Percentiles rank a stretch among this genome's conserved stretches.
phyloP scores from a whole-genome alignment of 192 early-diverging fungal species.

The Entophlyctis helioformis region DNA sequence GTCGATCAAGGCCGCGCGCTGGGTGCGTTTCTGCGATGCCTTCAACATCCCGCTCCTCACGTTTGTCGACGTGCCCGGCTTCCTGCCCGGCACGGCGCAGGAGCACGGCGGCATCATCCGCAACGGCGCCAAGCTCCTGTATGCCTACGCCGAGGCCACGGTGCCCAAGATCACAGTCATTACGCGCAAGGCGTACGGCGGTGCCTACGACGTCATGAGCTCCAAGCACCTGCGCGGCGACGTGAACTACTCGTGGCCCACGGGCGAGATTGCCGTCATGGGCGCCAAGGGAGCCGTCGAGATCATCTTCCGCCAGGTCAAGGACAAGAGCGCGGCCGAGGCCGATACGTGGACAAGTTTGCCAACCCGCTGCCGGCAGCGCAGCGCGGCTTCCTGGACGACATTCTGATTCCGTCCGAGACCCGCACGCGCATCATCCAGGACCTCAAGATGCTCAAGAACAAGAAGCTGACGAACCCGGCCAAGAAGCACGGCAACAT shows the following conservation, averaged over 20 bases:
- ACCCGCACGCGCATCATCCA: constrained; percentile 79
- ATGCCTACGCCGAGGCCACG: constrained; percentile 93
- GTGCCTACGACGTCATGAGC: constrained; percentile 93
- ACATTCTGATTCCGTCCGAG: constrained; percentile 42
- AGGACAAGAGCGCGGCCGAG: constrained; percentile 57
- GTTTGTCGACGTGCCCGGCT: constrained; percentile 94
- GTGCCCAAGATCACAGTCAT: constrained; percentile 94
- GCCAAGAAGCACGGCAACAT: constrained; percentile 93
- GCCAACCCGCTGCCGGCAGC: constrained; percentile 91
- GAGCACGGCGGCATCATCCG: constrained; percentile 95
- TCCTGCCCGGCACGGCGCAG: constrained; percentile 86
- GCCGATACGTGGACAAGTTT: constrained; percentile 84
- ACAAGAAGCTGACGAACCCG: constrained; percentile 66
- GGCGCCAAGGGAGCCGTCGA: constrained; percentile 94
- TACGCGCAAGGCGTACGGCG: constrained; percentile 93
- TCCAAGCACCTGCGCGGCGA: constrained; percentile 95
- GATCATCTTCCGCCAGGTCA: constrained; percentile 72
- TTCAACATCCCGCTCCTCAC: constrained; percentile 92
- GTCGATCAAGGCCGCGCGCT: constrained; percentile 89
- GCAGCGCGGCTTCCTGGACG: constrained; percentile 59
- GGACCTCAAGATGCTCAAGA: constrained; percentile 67
- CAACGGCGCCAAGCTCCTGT: constrained; percentile 90
- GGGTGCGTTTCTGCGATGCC: constrained; percentile 92
- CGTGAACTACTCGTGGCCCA: constrained; percentile 85
- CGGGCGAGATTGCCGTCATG: constrained; percentile 98